Evolutionary conservation across 108 stramenopile genomes (phyloP).

Genomic region (Skeletonema tropicum): DNA sequence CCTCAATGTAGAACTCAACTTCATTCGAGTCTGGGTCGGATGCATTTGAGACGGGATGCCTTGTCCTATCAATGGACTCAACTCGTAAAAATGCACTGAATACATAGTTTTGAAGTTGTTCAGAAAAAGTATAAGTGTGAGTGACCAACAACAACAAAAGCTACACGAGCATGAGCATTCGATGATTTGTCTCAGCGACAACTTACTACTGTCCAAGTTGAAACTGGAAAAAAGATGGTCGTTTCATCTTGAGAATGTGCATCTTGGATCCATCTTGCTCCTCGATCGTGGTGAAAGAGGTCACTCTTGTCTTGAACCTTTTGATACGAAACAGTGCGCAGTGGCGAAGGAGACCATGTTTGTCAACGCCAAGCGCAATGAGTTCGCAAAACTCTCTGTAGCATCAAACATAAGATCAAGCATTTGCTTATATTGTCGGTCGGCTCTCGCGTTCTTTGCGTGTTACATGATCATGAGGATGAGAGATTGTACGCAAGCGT

Average conservation of each 20-base stretch:
- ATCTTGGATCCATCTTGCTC: slow-evolving; percentile 26
- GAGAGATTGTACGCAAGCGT: too few relatives aligned
- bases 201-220: slow-evolving; percentile 46
- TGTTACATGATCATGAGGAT: too few relatives aligned
- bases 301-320: slow-evolving; percentile 26
- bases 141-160: background rate
- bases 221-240: slow-evolving; percentile 45
- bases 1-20: slow-evolving; percentile 54
- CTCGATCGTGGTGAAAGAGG: slow-evolving; percentile 14
- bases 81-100: background rate
- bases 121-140: too few relatives aligned
- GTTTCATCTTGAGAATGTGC: slow-evolving; percentile 39
- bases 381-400: too few relatives aligned
- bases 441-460: too few relatives aligned
- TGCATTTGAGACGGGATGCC: slow-evolving; percentile 49
- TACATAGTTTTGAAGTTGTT: too few relatives aligned
- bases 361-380: too few relatives aligned
- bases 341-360: background rate
- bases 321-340: background rate
- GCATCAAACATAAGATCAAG: too few relatives aligned
- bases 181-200: background rate
- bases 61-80: slow-evolving; percentile 5
- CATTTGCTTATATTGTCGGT: too few relatives aligned
- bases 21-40: slow-evolving; percentile 20
- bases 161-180: too few relatives aligned